Evolutionary conservation across 2,329 filamentous ascomycete genomes (phyloP).

Genomic region (Orbilia javanica): DNA sequence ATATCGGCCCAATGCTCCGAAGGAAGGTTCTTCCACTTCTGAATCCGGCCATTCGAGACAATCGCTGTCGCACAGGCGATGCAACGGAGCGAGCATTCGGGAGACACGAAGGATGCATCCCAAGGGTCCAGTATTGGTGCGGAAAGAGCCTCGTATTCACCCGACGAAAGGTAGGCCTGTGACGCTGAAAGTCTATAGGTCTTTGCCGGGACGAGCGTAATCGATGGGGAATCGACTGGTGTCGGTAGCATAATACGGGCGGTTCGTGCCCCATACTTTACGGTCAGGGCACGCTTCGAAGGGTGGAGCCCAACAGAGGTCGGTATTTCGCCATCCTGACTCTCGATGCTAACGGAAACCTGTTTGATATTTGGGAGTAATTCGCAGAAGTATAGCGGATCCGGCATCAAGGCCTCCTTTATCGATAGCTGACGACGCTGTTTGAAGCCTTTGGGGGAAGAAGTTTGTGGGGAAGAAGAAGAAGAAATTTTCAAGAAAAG

Average conservation of each 20-base stretch:
- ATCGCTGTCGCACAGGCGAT: conserved; percentile 67
- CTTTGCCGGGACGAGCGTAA: conserved; percentile 67
- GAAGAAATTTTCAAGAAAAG: neutral
- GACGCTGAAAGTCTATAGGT: conserved; percentile 61
- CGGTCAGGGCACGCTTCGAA: conserved; percentile 64
- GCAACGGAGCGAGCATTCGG: conserved; percentile 63
- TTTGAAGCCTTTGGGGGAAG: neutral
- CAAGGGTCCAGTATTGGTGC: conserved; percentile 67
- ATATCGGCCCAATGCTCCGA: conserved; percentile 99
- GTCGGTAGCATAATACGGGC: conserved; percentile 69
- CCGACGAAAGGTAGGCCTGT: conserved; percentile 59
- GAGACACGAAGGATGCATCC: conserved; percentile 70
- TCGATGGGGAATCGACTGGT: conserved; percentile 66
- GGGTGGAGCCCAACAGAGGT: conserved; percentile 61
- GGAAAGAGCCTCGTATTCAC: conserved; percentile 32
- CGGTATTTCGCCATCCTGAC: conserved; percentile 63
- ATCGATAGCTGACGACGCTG: conserved; percentile 16
- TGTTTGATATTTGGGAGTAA: conserved; percentile 75
- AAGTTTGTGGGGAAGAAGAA: conserved; percentile 3
- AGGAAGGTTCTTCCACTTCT: conserved; percentile 88
- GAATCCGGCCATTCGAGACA: conserved; percentile 66
- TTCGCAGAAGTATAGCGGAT: conserved; percentile 65
- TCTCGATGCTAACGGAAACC: conserved; percentile 72
- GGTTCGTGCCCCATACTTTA: conserved; percentile 66
- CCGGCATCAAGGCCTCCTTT: conserved; percentile 53